A percentile compares a stretch with the other conserved stretches of the same genome.
Conservation (phyloP, 495 filamentous ascomycete genomes). For the Penicillium nucicola region DNA sequence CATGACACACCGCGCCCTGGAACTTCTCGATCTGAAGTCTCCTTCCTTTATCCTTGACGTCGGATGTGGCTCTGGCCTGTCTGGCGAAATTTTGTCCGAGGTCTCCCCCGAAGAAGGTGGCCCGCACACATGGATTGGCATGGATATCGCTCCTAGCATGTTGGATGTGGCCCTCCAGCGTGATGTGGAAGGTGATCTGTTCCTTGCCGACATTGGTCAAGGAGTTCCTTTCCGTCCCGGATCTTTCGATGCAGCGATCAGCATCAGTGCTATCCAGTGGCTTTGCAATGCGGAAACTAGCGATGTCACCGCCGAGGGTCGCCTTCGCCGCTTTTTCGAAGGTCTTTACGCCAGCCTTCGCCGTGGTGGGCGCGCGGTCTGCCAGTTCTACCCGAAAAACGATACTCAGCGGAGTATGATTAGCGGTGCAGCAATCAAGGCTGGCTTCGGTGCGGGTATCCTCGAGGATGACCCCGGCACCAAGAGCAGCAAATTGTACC, state of each 20-base stretch:
- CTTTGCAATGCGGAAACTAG: slow-evolving; percentile 91
- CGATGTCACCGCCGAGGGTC: slow-evolving; percentile 71
- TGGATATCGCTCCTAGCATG: slow-evolving; percentile 95
- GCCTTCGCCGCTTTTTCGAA: slow-evolving; percentile 83
- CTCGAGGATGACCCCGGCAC: slow-evolving; percentile 94
- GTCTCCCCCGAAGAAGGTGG: slow-evolving; percentile 65
- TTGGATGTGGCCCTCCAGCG: slow-evolving; percentile 86
- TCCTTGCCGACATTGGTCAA: slow-evolving; percentile 92
- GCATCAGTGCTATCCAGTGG: slow-evolving; percentile 95
- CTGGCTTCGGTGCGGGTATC: slow-evolving; percentile 92
- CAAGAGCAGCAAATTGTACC: slow-evolving; percentile 88
- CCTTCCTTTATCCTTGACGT: slow-evolving; percentile 91
- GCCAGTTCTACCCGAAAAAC: slow-evolving; percentile 98
- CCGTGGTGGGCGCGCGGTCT: slow-evolving; percentile 86
- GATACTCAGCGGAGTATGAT: slow-evolving; percentile 90
- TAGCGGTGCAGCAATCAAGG: slow-evolving; percentile 78
- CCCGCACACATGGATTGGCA: slow-evolving; percentile 88
- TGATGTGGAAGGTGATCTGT: slow-evolving; percentile 86
- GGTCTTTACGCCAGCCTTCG: slow-evolving; percentile 83
- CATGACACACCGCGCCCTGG: slow-evolving; percentile 91
- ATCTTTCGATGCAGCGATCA: slow-evolving; percentile 91
- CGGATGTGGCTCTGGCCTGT: slow-evolving; percentile 92
- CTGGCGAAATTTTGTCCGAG: slow-evolving; percentile 83
- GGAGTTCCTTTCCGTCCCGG: slow-evolving; percentile 92
- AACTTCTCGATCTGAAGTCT: slow-evolving; percentile 75